Conservation (phyloP, 139 green algal species). For the Micromonas pusilla region DNA sequence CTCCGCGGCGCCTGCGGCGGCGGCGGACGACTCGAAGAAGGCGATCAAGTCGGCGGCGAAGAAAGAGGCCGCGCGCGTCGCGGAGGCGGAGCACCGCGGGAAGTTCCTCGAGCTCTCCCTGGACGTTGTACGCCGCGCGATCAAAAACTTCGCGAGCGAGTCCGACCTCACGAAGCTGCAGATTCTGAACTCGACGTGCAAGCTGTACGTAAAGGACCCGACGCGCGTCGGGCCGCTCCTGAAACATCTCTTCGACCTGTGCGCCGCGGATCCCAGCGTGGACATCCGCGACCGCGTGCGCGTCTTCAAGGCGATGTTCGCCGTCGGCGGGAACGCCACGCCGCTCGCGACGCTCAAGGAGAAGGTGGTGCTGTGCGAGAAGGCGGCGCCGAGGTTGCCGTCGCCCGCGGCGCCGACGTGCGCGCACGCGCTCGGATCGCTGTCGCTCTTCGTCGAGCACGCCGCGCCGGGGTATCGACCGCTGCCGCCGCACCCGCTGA, state of each 20-base stretch:
- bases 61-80: not conserved
- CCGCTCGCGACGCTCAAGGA: not conserved
- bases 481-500: conserved; percentile 2
- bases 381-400: conserved; percentile 11
- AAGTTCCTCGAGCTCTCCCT: conserved; percentile 23
- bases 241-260: not conserved
- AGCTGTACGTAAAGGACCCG: conserved; percentile 20
- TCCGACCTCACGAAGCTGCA: conserved; percentile 12
- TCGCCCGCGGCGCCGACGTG: conserved; percentile 11
- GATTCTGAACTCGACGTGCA: conserved; percentile 14
- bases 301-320: conserved; percentile 16
- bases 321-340: not conserved
- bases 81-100: not conserved
- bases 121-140: not conserved
- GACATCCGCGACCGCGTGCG: conserved; percentile 13
- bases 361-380: conserved; percentile 21
- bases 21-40: not conserved
- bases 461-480: conserved; percentile 17
- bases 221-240: not conserved
- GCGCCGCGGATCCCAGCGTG: not conserved
- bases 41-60: not conserved
- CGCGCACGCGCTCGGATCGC: conserved; percentile 18
- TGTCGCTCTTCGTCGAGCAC: conserved; percentile 33
- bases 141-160: conserved; percentile 1
- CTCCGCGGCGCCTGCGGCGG: not conserved